phyloP scores from a whole-genome alignment of 768 basidiomycete genomes.

The Astraeus odoratus region DNA sequence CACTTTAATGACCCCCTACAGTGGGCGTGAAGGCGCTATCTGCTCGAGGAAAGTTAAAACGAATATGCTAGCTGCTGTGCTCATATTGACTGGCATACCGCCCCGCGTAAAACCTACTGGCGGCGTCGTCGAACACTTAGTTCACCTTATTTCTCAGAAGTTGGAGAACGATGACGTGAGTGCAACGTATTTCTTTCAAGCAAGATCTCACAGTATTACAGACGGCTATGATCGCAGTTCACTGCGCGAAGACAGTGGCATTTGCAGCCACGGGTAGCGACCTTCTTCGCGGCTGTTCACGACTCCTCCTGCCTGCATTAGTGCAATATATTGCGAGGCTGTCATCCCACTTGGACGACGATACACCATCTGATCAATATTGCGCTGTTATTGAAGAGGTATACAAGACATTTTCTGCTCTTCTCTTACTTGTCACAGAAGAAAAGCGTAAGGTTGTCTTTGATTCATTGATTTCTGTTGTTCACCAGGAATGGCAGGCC shows the following conservation, averaged over 20 bases:
- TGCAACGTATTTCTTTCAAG: conserved; percentile 6
- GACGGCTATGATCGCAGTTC: conserved; percentile 79
- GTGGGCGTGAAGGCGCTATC: conserved; percentile 72
- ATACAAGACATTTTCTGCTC: conserved; percentile 69
- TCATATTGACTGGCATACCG: conserved; percentile 79
- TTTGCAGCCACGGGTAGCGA: conserved; percentile 63
- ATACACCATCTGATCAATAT: conserved; percentile 47
- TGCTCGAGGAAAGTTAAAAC: conserved; percentile 82
- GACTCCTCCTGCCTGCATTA: conserved; percentile 70
- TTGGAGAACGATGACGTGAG: conserved; percentile 60
- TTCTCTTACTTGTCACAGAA: conserved; percentile 51
- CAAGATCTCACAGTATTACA: conserved; percentile 24
- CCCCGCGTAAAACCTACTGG: conserved; percentile 58
- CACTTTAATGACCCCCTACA: conserved; percentile 24
- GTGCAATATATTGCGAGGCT: conserved; percentile 75
- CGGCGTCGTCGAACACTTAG: conserved; percentile 75
- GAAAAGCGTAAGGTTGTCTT: conserved; percentile 48
- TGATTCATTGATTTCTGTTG: conserved; percentile 4
- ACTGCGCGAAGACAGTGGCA: conserved; percentile 84
- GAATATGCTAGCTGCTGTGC: conserved; percentile 80
- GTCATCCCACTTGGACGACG: conserved; percentile 55
- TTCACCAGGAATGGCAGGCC: conserved; percentile 36
- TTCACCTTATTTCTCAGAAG: conserved; percentile 78
- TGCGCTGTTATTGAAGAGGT: conserved; percentile 67
- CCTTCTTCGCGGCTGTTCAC: conserved; percentile 63